Conservation (phyloP, 202 grass and related monocot genomes). For the Saccharum hybrid region DNA sequence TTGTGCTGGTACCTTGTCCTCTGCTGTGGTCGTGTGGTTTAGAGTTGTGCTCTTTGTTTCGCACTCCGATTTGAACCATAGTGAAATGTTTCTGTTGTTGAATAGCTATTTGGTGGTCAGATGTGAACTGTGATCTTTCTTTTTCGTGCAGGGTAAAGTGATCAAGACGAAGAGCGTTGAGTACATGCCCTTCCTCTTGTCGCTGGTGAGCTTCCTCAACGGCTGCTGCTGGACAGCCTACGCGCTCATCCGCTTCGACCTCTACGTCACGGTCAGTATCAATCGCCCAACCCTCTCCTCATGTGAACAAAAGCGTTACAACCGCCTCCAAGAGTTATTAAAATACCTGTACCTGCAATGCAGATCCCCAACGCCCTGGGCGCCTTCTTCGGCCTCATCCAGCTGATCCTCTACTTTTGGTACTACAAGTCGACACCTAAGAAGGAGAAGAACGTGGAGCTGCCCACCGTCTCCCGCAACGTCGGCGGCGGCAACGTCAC, state of each 20-base stretch:
- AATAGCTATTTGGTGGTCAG: neutral
- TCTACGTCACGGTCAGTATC: conserved; percentile 59
- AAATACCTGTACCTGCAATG: neutral
- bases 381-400: conserved; percentile 46
- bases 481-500: conserved; percentile 16
- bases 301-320: neutral
- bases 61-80: neutral
- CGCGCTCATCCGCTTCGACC: conserved; percentile 66
- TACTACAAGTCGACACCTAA: conserved; percentile 53
- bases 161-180: conserved; percentile 70
- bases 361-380: conserved; percentile 83
- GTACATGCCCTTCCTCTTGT: conserved; percentile 77
- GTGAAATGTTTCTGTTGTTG: neutral
- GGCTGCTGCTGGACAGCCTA: conserved; percentile 73
- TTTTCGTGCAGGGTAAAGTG: conserved; percentile 55
- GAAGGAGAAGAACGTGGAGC: conserved; percentile 51
- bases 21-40: neutral
- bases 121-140: neutral
- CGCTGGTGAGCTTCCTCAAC: conserved; percentile 59
- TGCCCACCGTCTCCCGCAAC: conserved; percentile 30
- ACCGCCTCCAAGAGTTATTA: neutral
- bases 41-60: neutral
- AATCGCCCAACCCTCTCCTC: neutral
- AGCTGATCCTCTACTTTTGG: conserved; percentile 67
- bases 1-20: neutral